These are phyloP conservation scores for Ligustrum vulgare DNA, from an alignment of 257 asterid species.

Conservation along the genomic window DNA sequence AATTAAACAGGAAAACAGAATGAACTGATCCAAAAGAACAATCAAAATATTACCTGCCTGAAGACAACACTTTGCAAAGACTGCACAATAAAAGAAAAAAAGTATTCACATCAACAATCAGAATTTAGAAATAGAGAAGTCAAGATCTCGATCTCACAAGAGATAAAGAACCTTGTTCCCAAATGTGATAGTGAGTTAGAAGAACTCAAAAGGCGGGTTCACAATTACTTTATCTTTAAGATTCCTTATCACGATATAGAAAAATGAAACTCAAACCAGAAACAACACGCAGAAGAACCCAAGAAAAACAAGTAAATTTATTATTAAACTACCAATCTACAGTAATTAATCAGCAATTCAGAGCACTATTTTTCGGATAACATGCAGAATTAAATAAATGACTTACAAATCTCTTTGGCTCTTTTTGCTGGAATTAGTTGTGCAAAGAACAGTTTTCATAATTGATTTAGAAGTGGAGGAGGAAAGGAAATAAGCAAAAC, in stretches of 20 bases:
- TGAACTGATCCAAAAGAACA: not conserved
- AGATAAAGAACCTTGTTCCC: not conserved
- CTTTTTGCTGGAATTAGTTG: not conserved
- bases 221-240: not conserved
- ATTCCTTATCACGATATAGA: slow-evolving; percentile 2
- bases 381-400: not conserved
- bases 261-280: slow-evolving; percentile 7
- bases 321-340: not conserved
- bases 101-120: slow-evolving; percentile 25
- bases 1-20: slow-evolving; percentile 14
- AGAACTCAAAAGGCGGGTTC: slow-evolving; percentile 2
- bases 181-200: not conserved
- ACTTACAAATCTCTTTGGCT: not conserved
- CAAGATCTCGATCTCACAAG: not conserved
- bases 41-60: slow-evolving; percentile 69
- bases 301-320: not conserved
- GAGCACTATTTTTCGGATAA: not conserved
- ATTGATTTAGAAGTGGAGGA: not conserved
- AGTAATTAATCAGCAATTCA: not conserved
- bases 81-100: slow-evolving; percentile 55
- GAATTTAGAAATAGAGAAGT: slow-evolving; percentile 19
- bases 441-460: not conserved
- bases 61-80: slow-evolving; percentile 95
- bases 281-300: not conserved
- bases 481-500: not conserved